Conservation (phyloP, 495 filamentous ascomycete genomes). For the Penicillium pulvis region DNA sequence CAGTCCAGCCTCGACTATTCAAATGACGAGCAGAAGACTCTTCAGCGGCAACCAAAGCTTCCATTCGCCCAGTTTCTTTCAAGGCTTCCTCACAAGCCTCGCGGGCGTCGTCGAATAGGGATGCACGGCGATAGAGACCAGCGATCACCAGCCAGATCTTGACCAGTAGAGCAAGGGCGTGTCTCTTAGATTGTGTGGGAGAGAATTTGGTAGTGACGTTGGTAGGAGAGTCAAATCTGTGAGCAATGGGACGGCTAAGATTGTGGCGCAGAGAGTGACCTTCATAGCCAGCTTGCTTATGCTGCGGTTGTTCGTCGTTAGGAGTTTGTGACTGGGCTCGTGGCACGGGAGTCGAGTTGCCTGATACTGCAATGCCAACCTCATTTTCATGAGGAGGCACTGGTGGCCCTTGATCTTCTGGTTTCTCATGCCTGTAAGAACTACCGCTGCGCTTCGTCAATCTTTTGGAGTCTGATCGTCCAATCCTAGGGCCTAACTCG, state of each 20-base stretch:
- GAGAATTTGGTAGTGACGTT: constrained; percentile 41
- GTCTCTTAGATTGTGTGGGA: constrained; percentile 49
- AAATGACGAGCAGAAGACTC: constrained; percentile 55
- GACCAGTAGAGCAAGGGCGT: constrained; percentile 63
- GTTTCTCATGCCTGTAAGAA: constrained; percentile 27
- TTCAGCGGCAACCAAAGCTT: constrained; percentile 42
- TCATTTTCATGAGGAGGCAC: constrained; percentile 20
- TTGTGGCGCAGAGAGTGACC: constrained; percentile 56
- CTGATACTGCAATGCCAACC: constrained; percentile 48
- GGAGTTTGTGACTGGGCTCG: constrained; percentile 16
- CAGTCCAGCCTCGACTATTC: constrained; percentile 68
- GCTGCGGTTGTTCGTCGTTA: constrained; percentile 37
- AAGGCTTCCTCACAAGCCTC: constrained; percentile 81
- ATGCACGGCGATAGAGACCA: constrained; percentile 81
- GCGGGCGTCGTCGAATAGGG: constrained; percentile 72
- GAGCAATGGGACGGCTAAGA: constrained; percentile 46
- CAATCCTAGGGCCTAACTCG: constrained; percentile 24
- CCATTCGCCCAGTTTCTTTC: constrained; percentile 59
- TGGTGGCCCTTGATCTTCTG: constrained; percentile 19
- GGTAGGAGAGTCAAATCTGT: constrained; percentile 49
- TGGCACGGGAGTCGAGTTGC: constrained; percentile 24
- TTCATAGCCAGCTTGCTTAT: constrained; percentile 44
- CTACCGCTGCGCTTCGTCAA: constrained; percentile 48
- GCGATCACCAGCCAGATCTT: constrained; percentile 88
- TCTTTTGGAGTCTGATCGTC: constrained; percentile 45